phyloP scores from a whole-genome alignment of 2,329 filamentous ascomycete genomes.

The Ampelomyces quisqualis region DNA sequence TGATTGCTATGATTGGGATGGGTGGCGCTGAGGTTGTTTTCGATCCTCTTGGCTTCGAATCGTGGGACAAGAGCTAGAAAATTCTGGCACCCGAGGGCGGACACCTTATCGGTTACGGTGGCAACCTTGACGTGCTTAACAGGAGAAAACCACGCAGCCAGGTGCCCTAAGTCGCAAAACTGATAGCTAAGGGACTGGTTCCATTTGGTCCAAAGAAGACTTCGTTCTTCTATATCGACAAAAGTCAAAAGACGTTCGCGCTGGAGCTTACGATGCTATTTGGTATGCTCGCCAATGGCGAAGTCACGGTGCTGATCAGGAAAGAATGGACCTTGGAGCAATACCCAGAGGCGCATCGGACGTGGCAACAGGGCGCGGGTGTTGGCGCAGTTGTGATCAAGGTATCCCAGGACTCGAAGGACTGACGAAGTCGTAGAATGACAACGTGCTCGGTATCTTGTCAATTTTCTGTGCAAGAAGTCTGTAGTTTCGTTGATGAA shows the following conservation, averaged over 20 bases:
- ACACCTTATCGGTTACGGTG: constrained; percentile 34
- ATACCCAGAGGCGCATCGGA: constrained; percentile 30
- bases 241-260: constrained; percentile 27
- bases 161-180: constrained; percentile 20
- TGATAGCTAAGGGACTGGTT: constrained; percentile 26
- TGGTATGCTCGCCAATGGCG: constrained; percentile 16
- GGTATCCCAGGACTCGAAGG: constrained; percentile 10
- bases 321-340: constrained; percentile 30
- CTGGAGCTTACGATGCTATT: constrained; percentile 27
- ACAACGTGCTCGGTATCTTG: no score
- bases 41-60: constrained; percentile 54
- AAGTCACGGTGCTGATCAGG: constrained; percentile 31
- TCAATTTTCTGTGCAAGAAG: no score
- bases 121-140: constrained; percentile 26
- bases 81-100: constrained; percentile 47
- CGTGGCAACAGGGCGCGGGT: constrained; percentile 26
- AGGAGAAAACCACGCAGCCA: constrained; percentile 21
- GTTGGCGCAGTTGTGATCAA: constrained; percentile 31
- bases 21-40: constrained; percentile 53
- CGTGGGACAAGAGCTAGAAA: constrained; percentile 53
- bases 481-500: no score
- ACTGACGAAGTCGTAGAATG: no score
- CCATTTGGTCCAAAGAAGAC: constrained; percentile 29
- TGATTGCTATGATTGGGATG: constrained; percentile 47
- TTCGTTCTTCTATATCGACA: constrained; percentile 31